Percentiles rank a stretch among this genome's conserved stretches.
phyloP scores from a whole-genome alignment of 1,284 basidiomycete genomes.

The Neolentinus lepideus region DNA sequence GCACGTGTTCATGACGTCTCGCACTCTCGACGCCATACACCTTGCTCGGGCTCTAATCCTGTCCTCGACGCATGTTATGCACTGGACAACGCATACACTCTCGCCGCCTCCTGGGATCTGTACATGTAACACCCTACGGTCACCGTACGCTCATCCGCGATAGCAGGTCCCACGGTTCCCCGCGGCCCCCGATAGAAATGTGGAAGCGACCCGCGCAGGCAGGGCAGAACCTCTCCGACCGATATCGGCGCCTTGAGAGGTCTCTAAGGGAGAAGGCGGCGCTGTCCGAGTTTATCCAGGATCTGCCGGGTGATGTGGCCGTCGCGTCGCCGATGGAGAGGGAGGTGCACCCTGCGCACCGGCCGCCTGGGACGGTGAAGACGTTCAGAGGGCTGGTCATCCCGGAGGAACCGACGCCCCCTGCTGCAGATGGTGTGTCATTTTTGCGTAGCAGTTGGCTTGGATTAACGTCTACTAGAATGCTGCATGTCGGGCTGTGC shows the following conservation, averaged over 20 bases:
- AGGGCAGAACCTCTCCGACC: too few species aligned
- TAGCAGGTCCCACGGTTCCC: too few species aligned
- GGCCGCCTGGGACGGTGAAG: constrained; percentile 11
- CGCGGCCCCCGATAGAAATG: too few species aligned
- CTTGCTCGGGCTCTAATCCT: too few species aligned
- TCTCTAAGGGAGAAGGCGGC: constrained; percentile 39
- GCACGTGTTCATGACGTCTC: too few species aligned
- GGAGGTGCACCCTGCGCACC: background rate
- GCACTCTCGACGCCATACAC: too few species aligned
- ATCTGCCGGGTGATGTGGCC: constrained; percentile 10
- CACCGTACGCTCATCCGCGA: too few species aligned
- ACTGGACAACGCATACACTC: too few species aligned
- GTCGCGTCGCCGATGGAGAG: background rate
- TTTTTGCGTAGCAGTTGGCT: constrained; percentile 1
- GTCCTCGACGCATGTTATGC: too few species aligned
- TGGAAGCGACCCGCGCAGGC: too few species aligned
- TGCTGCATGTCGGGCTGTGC: constrained; percentile 93
- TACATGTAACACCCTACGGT: too few species aligned
- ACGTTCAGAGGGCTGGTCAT: constrained; percentile 50
- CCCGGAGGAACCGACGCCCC: constrained; percentile 51
- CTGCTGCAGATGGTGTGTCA: constrained; percentile 54
- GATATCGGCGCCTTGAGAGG: constrained; percentile 54
- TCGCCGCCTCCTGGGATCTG: too few species aligned
- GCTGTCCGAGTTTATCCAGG: constrained; percentile 24
- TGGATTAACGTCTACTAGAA: constrained; percentile 35